Evolutionary conservation across 2,329 filamentous ascomycete genomes (phyloP).

Genomic region (Diaporthe caulivora): DNA sequence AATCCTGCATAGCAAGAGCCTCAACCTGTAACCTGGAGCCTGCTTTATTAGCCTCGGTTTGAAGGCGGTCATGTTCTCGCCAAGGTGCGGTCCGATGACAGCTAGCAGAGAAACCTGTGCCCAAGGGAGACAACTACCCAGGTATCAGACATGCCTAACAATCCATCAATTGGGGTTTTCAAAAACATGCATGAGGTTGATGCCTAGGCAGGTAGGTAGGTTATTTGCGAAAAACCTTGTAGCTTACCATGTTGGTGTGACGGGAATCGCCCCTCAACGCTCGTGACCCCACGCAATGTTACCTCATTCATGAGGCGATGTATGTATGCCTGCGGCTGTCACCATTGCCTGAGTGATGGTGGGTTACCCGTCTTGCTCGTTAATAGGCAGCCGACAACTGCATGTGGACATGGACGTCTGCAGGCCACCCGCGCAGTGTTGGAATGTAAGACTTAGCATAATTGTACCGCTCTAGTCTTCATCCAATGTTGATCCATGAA

Average conservation of each 20-base stretch:
- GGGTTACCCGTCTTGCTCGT: background rate
- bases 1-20: background rate
- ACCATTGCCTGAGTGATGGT: background rate
- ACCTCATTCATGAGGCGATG: background rate
- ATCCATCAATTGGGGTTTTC: background rate
- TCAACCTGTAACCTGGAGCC: background rate
- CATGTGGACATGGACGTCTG: background rate
- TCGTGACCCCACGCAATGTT: background rate
- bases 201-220: background rate
- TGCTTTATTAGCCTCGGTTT: background rate
- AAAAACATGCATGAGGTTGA: background rate
- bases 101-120: background rate
- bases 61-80: background rate
- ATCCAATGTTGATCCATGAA: background rate
- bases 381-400: background rate
- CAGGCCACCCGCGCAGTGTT: background rate
- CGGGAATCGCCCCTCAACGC: background rate
- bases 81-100: background rate
- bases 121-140: too few species aligned
- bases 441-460: background rate
- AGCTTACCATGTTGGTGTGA: background rate
- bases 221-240: background rate
- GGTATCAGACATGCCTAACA: background rate
- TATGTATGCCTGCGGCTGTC: background rate
- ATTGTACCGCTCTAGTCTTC: background rate